Conservation (phyloP, 768 basidiomycete genomes). For the Trametes villosa region DNA sequence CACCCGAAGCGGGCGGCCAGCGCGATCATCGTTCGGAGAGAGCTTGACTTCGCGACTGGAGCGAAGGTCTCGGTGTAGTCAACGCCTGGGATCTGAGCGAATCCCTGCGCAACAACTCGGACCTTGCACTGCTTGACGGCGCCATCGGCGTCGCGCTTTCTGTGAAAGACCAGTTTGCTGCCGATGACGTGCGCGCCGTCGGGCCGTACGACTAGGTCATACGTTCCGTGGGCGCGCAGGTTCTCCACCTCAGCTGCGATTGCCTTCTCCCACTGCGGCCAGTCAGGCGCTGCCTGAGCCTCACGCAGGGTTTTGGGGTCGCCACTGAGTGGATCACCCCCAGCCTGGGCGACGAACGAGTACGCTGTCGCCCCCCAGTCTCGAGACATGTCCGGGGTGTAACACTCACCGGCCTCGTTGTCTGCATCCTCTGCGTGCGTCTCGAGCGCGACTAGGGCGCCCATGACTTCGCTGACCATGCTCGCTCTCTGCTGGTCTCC, state of each 20-base stretch:
- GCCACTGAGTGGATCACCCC: neutral
- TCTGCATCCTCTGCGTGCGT: neutral
- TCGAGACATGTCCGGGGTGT: neutral
- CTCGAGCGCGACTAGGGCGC: too few species aligned
- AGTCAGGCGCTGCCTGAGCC: slow-evolving; percentile 27
- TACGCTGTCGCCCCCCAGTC: too few species aligned
- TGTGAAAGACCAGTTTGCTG: slow-evolving; percentile 45
- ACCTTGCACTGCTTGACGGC: slow-evolving; percentile 45
- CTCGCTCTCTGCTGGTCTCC: neutral
- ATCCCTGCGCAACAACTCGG: slow-evolving; percentile 47
- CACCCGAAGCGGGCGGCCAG: neutral
- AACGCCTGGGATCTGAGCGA: slow-evolving; percentile 42
- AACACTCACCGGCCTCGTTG: neutral
- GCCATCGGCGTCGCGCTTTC: slow-evolving; percentile 44
- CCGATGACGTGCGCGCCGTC: slow-evolving; percentile 36
- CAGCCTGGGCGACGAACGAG: neutral
- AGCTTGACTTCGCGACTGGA: slow-evolving; percentile 16
- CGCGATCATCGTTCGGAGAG: neutral
- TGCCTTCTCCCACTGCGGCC: slow-evolving; percentile 16
- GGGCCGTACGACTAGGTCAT: slow-evolving; percentile 25
- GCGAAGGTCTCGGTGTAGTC: slow-evolving; percentile 38
- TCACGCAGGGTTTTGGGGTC: slow-evolving; percentile 14
- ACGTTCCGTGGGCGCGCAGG: neutral
- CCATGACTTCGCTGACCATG: neutral
- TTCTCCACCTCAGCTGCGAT: slow-evolving; percentile 12